These are phyloP conservation scores for Cystofilobasidium ferigula DNA, from an alignment of 768 basidiomycete genomes.

Conservation along the genomic window DNA sequence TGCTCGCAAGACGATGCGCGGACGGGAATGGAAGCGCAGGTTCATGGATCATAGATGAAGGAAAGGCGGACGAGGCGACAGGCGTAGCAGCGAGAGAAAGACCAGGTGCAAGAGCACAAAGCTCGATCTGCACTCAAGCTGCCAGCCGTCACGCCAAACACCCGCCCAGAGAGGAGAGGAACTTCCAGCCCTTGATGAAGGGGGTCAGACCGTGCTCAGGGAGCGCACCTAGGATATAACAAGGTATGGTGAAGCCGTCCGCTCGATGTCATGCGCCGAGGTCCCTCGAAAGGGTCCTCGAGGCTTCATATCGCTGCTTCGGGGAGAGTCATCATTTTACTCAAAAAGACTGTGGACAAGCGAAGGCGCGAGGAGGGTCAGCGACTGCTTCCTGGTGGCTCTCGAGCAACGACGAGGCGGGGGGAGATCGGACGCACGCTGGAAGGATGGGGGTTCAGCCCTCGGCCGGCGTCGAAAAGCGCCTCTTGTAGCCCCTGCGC, in stretches of 20 bases:
- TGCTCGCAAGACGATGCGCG: too few species aligned
- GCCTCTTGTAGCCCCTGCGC: too few species aligned
- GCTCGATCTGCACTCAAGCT: too few species aligned
- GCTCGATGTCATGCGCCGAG: conserved; percentile 11
- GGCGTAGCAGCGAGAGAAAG: too few species aligned
- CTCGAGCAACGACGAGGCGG: neutral
- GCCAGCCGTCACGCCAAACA: too few species aligned
- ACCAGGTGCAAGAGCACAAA: too few species aligned
- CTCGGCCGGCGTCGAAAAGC: neutral
- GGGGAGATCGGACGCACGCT: conserved; percentile 3
- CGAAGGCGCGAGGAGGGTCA: neutral
- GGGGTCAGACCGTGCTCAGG: conserved; percentile 3
- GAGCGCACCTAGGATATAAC: conserved; percentile 3
- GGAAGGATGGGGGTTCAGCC: conserved; percentile 7
- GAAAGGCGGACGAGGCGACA: too few species aligned
- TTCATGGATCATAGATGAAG: too few species aligned
- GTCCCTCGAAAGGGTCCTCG: neutral
- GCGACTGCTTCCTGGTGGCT: neutral
- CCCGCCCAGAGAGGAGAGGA: too few species aligned
- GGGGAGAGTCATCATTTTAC: conserved; percentile 17
- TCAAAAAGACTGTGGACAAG: conserved; percentile 3
- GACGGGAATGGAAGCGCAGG: too few species aligned
- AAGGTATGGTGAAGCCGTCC: conserved; percentile 14
- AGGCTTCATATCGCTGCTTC: conserved; percentile 17
- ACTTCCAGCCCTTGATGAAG: neutral